Conservation (phyloP, 2,329 filamentous ascomycete species). For the Chaetomium sp. region DNA sequence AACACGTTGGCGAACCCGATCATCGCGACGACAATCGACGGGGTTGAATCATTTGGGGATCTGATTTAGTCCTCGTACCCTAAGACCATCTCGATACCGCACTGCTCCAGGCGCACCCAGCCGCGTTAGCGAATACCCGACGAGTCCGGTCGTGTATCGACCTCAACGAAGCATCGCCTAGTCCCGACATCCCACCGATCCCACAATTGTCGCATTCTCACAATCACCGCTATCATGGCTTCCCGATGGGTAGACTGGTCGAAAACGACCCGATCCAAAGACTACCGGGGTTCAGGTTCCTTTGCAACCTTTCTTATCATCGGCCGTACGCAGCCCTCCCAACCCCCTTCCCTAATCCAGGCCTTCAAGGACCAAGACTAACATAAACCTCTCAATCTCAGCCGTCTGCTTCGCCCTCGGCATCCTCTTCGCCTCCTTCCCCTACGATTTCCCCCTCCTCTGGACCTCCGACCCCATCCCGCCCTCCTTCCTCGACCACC, state of each 20-base stretch:
- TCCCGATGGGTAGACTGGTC: constrained; percentile 22
- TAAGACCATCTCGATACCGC: too few species aligned
- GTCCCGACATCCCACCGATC: not conserved
- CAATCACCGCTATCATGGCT: constrained; percentile 9
- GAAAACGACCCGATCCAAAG: constrained; percentile 51
- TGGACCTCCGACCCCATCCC: constrained; percentile 64
- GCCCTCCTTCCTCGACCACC: constrained; percentile 68
- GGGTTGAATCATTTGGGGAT: too few species aligned
- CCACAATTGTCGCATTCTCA: not conserved
- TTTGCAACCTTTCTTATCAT: constrained; percentile 98
- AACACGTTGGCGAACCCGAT: not conserved
- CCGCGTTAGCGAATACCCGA: constrained; percentile 1
- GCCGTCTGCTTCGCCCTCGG: constrained; percentile 96
- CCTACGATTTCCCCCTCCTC: constrained; percentile 89
- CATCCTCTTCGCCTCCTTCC: constrained; percentile 92
- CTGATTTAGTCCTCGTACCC: too few species aligned
- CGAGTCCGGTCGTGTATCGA: too few species aligned
- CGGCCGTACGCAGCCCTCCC: constrained; percentile 59
- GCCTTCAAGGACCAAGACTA: not conserved
- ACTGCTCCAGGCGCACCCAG: not conserved
- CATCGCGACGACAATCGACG: not conserved
- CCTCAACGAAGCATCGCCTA: not conserved
- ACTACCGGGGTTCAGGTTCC: constrained; percentile 57
- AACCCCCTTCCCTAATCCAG: constrained; percentile 16
- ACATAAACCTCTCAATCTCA: constrained; percentile 29